phyloP scores from a whole-genome alignment of 768 basidiomycete species.

The Collybia mongolica region DNA sequence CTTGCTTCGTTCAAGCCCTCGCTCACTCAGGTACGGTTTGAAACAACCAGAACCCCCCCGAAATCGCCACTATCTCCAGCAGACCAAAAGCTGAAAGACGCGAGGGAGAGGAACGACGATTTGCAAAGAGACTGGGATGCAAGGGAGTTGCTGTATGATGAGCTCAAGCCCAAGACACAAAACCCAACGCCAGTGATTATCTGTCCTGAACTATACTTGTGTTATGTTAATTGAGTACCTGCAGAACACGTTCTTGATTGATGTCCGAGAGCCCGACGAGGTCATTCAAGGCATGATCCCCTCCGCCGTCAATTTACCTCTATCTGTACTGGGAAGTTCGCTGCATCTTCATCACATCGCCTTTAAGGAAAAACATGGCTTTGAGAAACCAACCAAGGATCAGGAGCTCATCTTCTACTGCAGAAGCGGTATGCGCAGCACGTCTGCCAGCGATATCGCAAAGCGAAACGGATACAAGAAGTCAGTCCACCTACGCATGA shows the following conservation, averaged over 20 bases:
- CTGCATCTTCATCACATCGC: constrained; percentile 52
- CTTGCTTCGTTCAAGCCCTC: constrained; percentile 8
- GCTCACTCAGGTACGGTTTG: constrained; percentile 14
- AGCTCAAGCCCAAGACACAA: constrained; percentile 76
- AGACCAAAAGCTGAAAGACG: constrained; percentile 29
- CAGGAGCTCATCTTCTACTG: constrained; percentile 91
- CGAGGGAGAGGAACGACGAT: constrained; percentile 34
- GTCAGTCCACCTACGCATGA: constrained; percentile 39
- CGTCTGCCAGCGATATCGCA: constrained; percentile 80
- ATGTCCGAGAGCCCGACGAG: constrained; percentile 93
- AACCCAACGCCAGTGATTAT: constrained; percentile 64
- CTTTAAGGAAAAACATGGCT: constrained; percentile 68
- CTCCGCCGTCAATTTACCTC: constrained; percentile 85
- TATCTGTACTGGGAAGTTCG: constrained; percentile 71
- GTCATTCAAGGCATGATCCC: constrained; percentile 92
- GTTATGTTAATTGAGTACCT: constrained; percentile 8
- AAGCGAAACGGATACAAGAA: constrained; percentile 79
- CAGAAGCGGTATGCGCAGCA: constrained; percentile 81
- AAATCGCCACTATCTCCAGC: constrained; percentile 27
- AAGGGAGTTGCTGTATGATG: constrained; percentile 70
- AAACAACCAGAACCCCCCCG: constrained; percentile 12
- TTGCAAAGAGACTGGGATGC: constrained; percentile 76
- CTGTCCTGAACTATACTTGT: constrained; percentile 1
- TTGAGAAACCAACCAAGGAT: constrained; percentile 64
- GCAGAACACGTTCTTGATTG: constrained; percentile 73